phyloP scores from a whole-genome alignment of 2,329 filamentous ascomycete genomes.

The Mycosphaerelloides madeirae region DNA sequence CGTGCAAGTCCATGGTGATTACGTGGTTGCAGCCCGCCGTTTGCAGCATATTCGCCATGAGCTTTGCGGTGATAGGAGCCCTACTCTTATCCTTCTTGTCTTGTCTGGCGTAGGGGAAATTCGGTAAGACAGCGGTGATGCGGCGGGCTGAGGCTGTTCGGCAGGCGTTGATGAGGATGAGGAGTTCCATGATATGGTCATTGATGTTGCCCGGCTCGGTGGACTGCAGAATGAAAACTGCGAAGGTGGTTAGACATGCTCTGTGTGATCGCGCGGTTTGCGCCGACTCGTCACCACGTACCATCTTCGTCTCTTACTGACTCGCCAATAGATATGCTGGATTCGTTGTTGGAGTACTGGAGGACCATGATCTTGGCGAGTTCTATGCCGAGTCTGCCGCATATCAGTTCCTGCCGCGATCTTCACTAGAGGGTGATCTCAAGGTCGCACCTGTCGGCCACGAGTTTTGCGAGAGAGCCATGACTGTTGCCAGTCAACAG shows the following conservation, averaged over 20 bases:
- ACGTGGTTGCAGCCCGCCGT: constrained; percentile 89
- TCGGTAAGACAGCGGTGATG: constrained; percentile 92
- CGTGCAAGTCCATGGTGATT: constrained; percentile 95
- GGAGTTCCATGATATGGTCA: constrained; percentile 93
- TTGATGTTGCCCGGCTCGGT: constrained; percentile 95
- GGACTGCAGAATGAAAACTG: constrained; percentile 91
- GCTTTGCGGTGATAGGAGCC: constrained; percentile 91
- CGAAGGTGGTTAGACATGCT: neutral
- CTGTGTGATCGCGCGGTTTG: constrained; percentile 3
- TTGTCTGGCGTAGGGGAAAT: constrained; percentile 93
- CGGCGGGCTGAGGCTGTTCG: constrained; percentile 78
- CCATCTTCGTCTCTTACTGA: constrained; percentile 94
- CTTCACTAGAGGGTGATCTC: neutral
- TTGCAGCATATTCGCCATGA: constrained; percentile 97
- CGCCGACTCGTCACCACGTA: constrained; percentile 40
- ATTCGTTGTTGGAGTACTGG: constrained; percentile 84
- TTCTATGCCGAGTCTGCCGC: constrained; percentile 64
- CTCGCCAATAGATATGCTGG: constrained; percentile 89
- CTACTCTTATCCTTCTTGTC: constrained; percentile 97
- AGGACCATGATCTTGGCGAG: constrained; percentile 74
- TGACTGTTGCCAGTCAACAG: constrained; percentile 72
- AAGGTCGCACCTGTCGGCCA: constrained; percentile 57
- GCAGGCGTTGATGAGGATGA: constrained; percentile 98
- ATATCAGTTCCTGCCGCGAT: constrained; percentile 4
- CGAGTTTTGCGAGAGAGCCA: constrained; percentile 64